phyloP scores from a whole-genome alignment of 441 rosid genomes.

The Gossypium davidsonii region DNA sequence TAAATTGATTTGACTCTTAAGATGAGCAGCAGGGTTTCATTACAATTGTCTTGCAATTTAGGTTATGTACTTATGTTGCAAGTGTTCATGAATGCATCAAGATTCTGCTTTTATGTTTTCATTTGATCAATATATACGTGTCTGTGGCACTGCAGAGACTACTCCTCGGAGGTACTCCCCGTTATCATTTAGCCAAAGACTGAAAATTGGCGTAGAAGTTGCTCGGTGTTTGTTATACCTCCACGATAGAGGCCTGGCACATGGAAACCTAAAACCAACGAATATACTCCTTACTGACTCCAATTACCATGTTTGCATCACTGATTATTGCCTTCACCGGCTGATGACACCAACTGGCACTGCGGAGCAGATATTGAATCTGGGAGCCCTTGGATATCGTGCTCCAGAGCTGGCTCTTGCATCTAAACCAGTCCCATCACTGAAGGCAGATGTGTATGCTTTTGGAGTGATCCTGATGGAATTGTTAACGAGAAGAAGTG shows the following conservation, averaged over 20 bases:
- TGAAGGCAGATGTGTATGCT: conserved; percentile 77
- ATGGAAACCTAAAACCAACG: conserved; percentile 86
- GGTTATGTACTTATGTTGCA: neutral
- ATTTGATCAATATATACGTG: neutral
- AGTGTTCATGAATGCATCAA: neutral
- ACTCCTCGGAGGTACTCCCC: conserved; percentile 84
- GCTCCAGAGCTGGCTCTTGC: conserved; percentile 74
- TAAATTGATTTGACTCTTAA: neutral
- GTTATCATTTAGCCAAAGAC: conserved; percentile 68
- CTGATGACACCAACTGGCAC: conserved; percentile 79
- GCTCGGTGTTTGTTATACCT: conserved; percentile 65
- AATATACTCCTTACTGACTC: conserved; percentile 65
- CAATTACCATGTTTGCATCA: conserved; percentile 40
- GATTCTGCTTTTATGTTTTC: neutral
- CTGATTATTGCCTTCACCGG: conserved; percentile 81
- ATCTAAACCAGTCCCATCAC: conserved; percentile 57
- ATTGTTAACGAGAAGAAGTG: conserved; percentile 76
- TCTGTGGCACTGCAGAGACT: conserved; percentile 49
- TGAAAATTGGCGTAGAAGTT: conserved; percentile 71
- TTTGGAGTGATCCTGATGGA: conserved; percentile 95
- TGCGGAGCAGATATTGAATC: conserved; percentile 74
- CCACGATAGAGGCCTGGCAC: conserved; percentile 74
- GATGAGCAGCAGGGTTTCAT: neutral
- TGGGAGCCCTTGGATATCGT: conserved; percentile 89
- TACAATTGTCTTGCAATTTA: neutral